Base-by-base conservation (phyloP, 2,329 filamentous ascomycete genomes). In the Calonectria leucothoes region DNA sequence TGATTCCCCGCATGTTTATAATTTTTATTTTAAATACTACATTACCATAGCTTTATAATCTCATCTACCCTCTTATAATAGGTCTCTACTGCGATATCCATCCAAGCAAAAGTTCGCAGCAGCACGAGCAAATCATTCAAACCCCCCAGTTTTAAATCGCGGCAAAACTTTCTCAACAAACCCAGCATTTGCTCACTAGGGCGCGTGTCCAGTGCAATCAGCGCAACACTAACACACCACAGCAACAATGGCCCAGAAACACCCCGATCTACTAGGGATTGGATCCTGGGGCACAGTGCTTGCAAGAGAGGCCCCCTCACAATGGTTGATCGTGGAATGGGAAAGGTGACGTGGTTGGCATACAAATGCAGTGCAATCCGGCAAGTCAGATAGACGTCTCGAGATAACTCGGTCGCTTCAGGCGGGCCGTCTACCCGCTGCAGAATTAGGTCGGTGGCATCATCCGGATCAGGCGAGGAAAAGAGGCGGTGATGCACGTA, bases 21-120 rank as follows among this genome's bases (percentile, higher is more conserved):
- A 12, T 12, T 37, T 23, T n/a, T 23, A 23, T 12, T n/a, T n/a
- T n/a, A n/a, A n/a, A 27, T 45, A n/a, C 20, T 25, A 11, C 12
- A 10, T 57, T 33, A 57, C 65, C 49, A 67, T 14, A 67, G 37
- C 33, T 67, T 67, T 11, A 45, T 31, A 7, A 35, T 7, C 1
- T 15, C 52, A n/a, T 51, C 27, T 2, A 67, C 33, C 35, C 25
- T 33, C 25, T 33, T 37, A 27, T 67, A 67, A 15, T 70, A 45
- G 10, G 33, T 64, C 31, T 71, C 63, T 25, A 42, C 63, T 15
- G 69, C 69, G 6, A 42, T 29, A 35, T 71, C 69, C 23, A 67
- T 25, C 69, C 69, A 71, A 25, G 69, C 69, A 67, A 67, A 67
- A 10, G 31, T 71, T 45, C 69, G 63, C 42, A 71, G 69, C n/a